These are phyloP conservation scores for Claviceps quebecensis DNA, from an alignment of 2,329 filamentous ascomycete species.

Conservation along the genomic window DNA sequence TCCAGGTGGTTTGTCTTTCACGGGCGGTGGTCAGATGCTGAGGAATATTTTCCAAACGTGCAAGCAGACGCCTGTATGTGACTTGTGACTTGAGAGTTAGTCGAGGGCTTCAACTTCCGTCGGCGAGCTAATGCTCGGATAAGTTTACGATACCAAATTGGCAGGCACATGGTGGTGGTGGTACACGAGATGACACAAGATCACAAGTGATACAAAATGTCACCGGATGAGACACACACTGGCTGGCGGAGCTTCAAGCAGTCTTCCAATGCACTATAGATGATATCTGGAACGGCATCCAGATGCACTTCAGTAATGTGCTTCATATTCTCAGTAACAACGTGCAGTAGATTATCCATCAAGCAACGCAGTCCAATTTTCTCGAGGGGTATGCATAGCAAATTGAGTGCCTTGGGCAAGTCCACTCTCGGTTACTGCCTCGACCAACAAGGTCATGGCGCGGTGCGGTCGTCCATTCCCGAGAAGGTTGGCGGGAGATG, in stretches of 20 bases:
- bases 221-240: too few species aligned
- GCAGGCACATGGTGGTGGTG: neutral
- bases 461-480: conserved; percentile 19
- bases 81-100: neutral
- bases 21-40: conserved; percentile 18
- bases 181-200: too few species aligned
- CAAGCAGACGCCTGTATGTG: conserved; percentile 17
- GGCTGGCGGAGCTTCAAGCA: conserved; percentile 24
- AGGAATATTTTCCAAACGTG: conserved; percentile 27
- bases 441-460: conserved; percentile 11
- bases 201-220: too few species aligned
- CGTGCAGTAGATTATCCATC: conserved; percentile 23
- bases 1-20: conserved; percentile 19
- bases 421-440: conserved; percentile 21
- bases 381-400: conserved; percentile 12
- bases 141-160: neutral
- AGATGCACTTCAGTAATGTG: conserved; percentile 20
- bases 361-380: conserved; percentile 22
- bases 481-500: conserved; percentile 20
- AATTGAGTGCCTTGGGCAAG: conserved; percentile 16
- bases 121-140: neutral
- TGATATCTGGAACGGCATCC: conserved; percentile 20
- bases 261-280: conserved; percentile 23
- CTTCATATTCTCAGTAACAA: conserved; percentile 24
- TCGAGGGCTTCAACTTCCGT: neutral